These are phyloP conservation scores for Aspergillus sp. DNA, from an alignment of 2,329 filamentous ascomycete species.

Conservation along the genomic window DNA sequence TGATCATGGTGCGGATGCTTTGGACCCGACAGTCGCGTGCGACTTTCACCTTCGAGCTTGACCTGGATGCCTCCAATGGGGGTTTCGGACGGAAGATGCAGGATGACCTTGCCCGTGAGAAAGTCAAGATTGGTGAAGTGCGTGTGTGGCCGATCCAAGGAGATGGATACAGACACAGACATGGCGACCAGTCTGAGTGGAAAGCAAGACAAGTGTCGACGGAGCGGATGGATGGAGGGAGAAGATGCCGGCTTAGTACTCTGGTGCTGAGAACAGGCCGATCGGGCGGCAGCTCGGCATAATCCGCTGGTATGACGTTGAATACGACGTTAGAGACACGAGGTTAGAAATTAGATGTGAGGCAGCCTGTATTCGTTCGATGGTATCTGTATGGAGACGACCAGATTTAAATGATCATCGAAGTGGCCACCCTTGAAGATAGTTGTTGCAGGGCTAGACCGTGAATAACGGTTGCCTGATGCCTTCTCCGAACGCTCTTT, in stretches of 20 bases:
- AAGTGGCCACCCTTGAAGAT: too few species aligned
- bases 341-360: not conserved
- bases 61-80: conserved; percentile 47
- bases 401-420: not conserved
- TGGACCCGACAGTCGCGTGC: conserved; percentile 42
- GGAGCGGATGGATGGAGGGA: conserved; percentile 1
- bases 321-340: too few species aligned
- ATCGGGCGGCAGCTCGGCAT: conserved; percentile 6
- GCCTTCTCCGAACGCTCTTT: too few species aligned
- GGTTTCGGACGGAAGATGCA: conserved; percentile 42
- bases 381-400: too few species aligned
- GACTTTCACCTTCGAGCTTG: conserved; percentile 51
- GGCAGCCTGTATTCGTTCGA: not conserved
- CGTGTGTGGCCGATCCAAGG: conserved; percentile 42
- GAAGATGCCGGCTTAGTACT: not conserved
- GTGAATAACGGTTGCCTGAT: too few species aligned
- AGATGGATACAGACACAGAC: conserved; percentile 46
- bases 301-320: not conserved
- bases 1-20: conserved; percentile 41
- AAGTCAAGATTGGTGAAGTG: conserved; percentile 51
- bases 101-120: conserved; percentile 45
- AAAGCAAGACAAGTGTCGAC: not conserved
- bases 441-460: too few species aligned
- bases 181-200: conserved; percentile 31
- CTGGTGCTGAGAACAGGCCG: not conserved